Conservation (phyloP, 192 early-diverging fungal species). For the Backusella westeae region DNA sequence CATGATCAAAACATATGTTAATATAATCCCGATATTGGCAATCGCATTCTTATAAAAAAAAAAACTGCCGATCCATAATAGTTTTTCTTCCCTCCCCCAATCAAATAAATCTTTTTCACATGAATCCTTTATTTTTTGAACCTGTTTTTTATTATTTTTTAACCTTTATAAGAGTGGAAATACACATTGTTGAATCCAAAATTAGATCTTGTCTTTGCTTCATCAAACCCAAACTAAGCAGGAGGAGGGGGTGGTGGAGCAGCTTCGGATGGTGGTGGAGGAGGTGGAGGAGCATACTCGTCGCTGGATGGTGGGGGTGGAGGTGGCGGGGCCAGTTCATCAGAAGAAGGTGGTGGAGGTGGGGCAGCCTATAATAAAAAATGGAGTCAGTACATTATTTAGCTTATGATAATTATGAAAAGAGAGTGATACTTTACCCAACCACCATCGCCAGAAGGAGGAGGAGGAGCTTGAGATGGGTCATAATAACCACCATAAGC, state of each 20-base stretch:
- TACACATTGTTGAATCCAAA: background rate
- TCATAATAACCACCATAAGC: slow-evolving; percentile 26
- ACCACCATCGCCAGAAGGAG: background rate
- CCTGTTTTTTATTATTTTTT: background rate
- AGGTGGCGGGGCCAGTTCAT: slow-evolving; percentile 19
- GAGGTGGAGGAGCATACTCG: slow-evolving; percentile 30
- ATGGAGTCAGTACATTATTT: background rate
- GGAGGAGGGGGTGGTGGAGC: slow-evolving; percentile 42
- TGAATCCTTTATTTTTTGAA: background rate
- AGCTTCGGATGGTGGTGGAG: slow-evolving; percentile 35
- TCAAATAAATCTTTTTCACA: background rate
- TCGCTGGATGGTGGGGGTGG: slow-evolving; percentile 38
- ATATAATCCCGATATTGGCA: background rate
- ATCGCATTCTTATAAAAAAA: background rate
- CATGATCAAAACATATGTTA: background rate
- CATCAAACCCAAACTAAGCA: background rate
- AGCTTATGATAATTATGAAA: background rate
- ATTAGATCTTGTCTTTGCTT: background rate
- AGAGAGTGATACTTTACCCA: background rate
- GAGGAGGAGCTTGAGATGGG: slow-evolving; percentile 30
- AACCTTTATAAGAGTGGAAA: background rate
- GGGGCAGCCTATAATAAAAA: background rate
- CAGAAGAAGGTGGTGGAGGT: background rate
- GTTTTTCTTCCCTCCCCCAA: background rate
- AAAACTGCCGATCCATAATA: background rate